These are phyloP conservation scores for Tritrichomonas foetus DNA, from an alignment of 208 protist genomes.

Conservation along the genomic window DNA sequence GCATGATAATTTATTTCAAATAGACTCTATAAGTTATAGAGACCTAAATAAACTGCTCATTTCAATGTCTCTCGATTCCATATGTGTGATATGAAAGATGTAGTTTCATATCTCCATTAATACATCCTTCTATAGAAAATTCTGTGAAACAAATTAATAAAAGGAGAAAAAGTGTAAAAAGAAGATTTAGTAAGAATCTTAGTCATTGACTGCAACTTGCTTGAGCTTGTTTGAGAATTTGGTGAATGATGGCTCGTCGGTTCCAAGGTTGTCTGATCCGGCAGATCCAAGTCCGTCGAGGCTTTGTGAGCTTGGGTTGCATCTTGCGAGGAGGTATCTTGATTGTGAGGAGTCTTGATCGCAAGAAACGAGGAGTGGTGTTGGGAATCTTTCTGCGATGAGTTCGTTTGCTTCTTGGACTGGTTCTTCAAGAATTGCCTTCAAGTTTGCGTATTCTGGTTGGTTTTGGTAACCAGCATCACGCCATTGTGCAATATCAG, in stretches of 20 bases:
- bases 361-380: constrained; percentile 42
- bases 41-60: no score
- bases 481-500: constrained; percentile 82
- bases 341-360: constrained; percentile 63
- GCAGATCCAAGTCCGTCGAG: neutral
- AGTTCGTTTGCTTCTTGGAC: constrained; percentile 40
- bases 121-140: no score
- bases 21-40: no score
- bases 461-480: constrained; percentile 76
- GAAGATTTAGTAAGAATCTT: no score
- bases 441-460: constrained; percentile 42
- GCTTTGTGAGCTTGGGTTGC: constrained; percentile 72
- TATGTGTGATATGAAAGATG: no score
- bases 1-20: no score
- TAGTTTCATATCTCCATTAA: no score
- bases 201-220: neutral
- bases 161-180: no score
- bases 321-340: constrained; percentile 89
- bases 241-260: neutral
- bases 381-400: constrained; percentile 45
- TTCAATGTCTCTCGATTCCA: no score
- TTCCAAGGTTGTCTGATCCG: neutral
- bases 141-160: no score
- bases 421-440: constrained; percentile 44
- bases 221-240: neutral